Conservation (phyloP, 2,329 filamentous ascomycete species). For the Alternaria conjuncta region DNA sequence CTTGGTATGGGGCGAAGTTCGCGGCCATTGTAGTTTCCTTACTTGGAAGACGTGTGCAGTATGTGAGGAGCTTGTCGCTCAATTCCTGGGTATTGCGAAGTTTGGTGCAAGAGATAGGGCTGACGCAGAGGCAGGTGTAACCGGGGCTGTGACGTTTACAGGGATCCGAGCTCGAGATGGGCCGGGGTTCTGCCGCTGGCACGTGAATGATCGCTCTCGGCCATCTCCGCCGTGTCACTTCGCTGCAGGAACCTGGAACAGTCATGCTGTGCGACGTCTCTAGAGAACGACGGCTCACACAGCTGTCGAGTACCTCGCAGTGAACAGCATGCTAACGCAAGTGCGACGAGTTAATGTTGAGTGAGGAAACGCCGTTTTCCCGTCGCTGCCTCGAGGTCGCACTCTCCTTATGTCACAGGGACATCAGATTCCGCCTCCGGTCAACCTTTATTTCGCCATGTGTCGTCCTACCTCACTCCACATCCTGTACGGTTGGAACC, state of each 20-base stretch:
- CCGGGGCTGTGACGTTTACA: conserved; percentile 23
- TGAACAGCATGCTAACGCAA: neutral
- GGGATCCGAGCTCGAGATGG: conserved; percentile 18
- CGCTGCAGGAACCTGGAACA: conserved; percentile 20
- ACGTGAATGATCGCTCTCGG: conserved; percentile 18
- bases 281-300: neutral
- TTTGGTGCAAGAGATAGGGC: conserved; percentile 14
- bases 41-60: neutral
- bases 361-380: neutral
- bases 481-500: conserved; percentile 28
- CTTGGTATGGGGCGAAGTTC: conserved; percentile 95
- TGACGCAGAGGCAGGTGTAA: conserved; percentile 16
- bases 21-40: conserved; percentile 28
- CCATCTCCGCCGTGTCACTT: conserved; percentile 8
- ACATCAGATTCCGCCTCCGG: conserved; percentile 6
- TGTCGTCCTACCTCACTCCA: conserved; percentile 41
- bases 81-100: neutral
- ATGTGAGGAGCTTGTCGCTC: neutral
- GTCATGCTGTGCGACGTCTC: conserved; percentile 4
- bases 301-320: neutral
- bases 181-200: conserved; percentile 4
- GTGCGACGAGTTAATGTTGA: neutral
- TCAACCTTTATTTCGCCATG: conserved; percentile 17
- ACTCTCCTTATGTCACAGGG: conserved; percentile 11
- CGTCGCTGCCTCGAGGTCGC: neutral